A percentile compares a stretch with the other conserved stretches of the same genome.
Evolutionary conservation across 805 yeast genomes (phyloP).

Genomic region (Yamadazyma paraphyllophila): DNA sequence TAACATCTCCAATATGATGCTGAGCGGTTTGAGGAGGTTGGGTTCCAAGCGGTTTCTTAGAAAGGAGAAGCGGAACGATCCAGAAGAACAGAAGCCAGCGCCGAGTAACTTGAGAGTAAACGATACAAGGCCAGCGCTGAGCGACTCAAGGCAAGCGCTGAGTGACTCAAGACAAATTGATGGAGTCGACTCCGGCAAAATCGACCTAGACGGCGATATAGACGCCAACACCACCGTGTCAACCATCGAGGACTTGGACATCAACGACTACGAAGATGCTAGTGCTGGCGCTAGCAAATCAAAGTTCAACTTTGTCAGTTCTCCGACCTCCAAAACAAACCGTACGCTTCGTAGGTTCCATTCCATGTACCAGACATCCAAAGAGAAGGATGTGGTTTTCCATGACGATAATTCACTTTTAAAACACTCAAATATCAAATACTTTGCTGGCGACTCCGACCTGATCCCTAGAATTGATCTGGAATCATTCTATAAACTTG

Average conservation of each 20-base stretch:
- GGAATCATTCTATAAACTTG: constrained; percentile 53
- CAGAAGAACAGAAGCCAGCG: neutral
- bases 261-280: neutral
- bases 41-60: neutral
- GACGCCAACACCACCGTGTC: constrained; percentile 16
- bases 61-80: constrained; percentile 14
- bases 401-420: constrained; percentile 32
- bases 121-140: neutral
- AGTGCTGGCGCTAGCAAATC: constrained; percentile 1
- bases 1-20: constrained; percentile 25
- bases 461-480: constrained; percentile 69
- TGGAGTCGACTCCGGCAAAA: neutral
- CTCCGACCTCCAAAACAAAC: neutral
- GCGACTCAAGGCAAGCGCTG: too few species aligned
- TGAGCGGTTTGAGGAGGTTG: neutral
- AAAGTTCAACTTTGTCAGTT: too few species aligned
- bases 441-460: constrained; percentile 45
- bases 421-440: constrained; percentile 24
- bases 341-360: constrained; percentile 52
- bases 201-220: constrained; percentile 6
- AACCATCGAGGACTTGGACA: constrained; percentile 15
- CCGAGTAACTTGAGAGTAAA: neutral
- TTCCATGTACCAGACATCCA: constrained; percentile 61
- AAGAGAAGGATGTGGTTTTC: constrained; percentile 20
- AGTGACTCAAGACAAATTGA: too few species aligned